A percentile compares a stretch with the other conserved stretches of the same genome.
phyloP scores from a whole-genome alignment of 2,329 filamentous ascomycete species.

The Colletotrichum tanaceti region DNA sequence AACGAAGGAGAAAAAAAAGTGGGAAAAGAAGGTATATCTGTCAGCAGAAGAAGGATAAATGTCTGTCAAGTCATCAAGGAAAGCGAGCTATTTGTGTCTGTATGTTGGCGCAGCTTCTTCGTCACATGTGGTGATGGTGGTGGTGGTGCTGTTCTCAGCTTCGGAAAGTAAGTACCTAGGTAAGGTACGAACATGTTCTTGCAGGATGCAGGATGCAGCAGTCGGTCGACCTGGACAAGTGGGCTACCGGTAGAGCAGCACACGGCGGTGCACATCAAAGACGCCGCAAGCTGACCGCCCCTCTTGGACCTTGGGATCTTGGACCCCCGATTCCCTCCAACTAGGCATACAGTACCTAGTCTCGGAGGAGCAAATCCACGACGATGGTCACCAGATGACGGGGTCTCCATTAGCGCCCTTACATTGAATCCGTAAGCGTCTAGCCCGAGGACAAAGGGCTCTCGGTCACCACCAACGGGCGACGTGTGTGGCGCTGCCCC shows the following conservation, averaged over 20 bases:
- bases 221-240: neutral
- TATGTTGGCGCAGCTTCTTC: constrained; percentile 21
- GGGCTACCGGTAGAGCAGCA: too few relatives aligned
- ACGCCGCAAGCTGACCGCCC: neutral
- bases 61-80: constrained; percentile 21
- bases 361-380: constrained; percentile 8
- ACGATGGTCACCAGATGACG: constrained; percentile 15
- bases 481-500: constrained; percentile 14
- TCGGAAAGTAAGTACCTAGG: too few relatives aligned
- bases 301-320: too few relatives aligned
- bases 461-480: constrained; percentile 18
- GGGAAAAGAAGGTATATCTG: neutral
- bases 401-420: constrained; percentile 30
- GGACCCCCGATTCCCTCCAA: constrained; percentile 6
- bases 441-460: constrained; percentile 15
- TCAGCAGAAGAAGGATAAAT: neutral
- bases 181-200: neutral
- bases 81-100: constrained; percentile 14
- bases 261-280: constrained; percentile 34
- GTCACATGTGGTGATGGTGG: constrained; percentile 13
- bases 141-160: constrained; percentile 32
- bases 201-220: constrained; percentile 3
- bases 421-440: constrained; percentile 20
- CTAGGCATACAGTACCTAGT: constrained; percentile 14
- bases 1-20: neutral